A percentile compares a stretch with the other conserved stretches of the same genome.
phyloP scores from a whole-genome alignment of 2,329 filamentous ascomycete genomes.

The Arthrobotrys megalospora region DNA sequence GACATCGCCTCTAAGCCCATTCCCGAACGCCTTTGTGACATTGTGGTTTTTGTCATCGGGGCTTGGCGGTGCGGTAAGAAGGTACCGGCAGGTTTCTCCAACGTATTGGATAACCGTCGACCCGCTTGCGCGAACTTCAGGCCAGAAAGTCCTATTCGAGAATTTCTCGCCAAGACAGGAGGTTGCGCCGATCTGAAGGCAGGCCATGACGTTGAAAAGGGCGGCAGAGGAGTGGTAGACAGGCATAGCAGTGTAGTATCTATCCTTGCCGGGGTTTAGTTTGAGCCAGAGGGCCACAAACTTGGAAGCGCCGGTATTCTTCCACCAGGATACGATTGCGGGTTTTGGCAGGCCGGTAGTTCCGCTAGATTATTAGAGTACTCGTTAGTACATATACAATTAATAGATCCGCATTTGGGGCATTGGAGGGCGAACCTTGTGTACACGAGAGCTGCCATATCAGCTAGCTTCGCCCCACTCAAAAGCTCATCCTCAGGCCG shows the following conservation, averaged over 20 bases:
- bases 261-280: slow-evolving; percentile 74
- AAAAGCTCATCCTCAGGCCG: slow-evolving; percentile 62
- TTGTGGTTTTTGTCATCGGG: slow-evolving; percentile 81
- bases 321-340: slow-evolving; percentile 81
- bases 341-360: slow-evolving; percentile 88
- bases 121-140: slow-evolving; percentile 78
- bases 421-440: slow-evolving; percentile 69
- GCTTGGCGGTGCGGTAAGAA: slow-evolving; percentile 77
- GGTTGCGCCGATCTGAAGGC: slow-evolving; percentile 75
- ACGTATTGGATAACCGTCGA: slow-evolving; percentile 89
- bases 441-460: slow-evolving; percentile 83
- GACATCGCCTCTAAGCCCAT: slow-evolving; percentile 86
- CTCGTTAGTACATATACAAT: neutral
- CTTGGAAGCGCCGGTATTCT: slow-evolving; percentile 72
- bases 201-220: slow-evolving; percentile 77
- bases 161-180: slow-evolving; percentile 83
- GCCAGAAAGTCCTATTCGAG: slow-evolving; percentile 82
- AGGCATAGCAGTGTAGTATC: slow-evolving; percentile 88
- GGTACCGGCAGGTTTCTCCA: slow-evolving; percentile 87
- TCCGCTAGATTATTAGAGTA: slow-evolving; percentile 70
- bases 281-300: slow-evolving; percentile 74
- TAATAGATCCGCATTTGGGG: neutral
- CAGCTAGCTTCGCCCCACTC: slow-evolving; percentile 67
- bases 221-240: slow-evolving; percentile 87
- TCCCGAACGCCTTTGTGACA: slow-evolving; percentile 84